phyloP scores from a whole-genome alignment of 2,329 filamentous ascomycete species.

The Aspergillus quadricinctus region DNA sequence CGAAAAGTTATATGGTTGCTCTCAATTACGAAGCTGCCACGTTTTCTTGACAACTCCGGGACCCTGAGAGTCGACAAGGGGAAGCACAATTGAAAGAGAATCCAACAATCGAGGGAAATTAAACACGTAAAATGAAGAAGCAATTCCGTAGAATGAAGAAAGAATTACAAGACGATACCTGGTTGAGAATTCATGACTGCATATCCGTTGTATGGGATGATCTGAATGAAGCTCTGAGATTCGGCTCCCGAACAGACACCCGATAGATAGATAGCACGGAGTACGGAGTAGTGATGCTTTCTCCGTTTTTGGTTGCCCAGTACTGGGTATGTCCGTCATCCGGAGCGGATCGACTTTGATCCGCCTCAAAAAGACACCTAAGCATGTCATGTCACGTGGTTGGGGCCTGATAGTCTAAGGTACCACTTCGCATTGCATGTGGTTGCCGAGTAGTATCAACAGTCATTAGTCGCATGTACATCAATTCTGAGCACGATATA shows the following conservation, averaged over 20 bases:
- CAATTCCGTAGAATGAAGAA: background rate
- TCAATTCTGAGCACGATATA: background rate
- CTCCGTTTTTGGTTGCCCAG: background rate
- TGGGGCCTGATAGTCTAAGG: background rate
- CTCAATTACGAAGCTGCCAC: conserved; percentile 22
- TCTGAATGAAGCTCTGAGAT: background rate
- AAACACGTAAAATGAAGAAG: conserved; percentile 1
- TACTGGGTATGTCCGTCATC: conserved; percentile 6
- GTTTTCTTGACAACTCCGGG: conserved; percentile 17
- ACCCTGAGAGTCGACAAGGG: conserved; percentile 21
- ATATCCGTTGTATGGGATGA: background rate
- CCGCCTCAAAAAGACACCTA: conserved; percentile 16
- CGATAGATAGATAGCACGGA: background rate
- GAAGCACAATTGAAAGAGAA: conserved; percentile 5
- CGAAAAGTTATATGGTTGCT: conserved; percentile 9
- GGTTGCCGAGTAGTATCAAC: background rate
- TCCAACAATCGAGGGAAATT: conserved; percentile 7
- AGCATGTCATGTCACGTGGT: conserved; percentile 10
- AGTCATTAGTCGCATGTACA: background rate
- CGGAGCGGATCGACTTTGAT: conserved; percentile 7
- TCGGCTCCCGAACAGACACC: conserved; percentile 1
- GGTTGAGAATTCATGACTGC: conserved; percentile 1
- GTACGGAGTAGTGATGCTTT: conserved; percentile 1
- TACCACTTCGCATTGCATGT: background rate
- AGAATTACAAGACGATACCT: conserved; percentile 1